Conservation (phyloP, 192 early-diverging fungal genomes). For the Backusella westeae region DNA sequence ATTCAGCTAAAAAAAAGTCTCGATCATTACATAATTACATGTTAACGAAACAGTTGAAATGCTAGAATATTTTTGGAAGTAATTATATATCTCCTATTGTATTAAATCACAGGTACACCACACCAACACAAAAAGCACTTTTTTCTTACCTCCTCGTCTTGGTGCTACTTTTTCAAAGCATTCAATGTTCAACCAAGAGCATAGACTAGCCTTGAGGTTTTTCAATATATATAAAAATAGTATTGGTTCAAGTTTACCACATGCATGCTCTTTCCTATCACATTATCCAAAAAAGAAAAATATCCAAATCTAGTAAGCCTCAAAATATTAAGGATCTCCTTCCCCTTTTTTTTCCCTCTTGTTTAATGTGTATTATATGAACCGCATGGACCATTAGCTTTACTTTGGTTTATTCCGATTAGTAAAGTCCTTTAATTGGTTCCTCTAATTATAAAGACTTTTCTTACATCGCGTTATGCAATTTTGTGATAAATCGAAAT, state of each 20-base stretch:
- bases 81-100: not conserved
- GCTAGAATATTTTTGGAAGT: not conserved
- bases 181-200: not conserved
- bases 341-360: not conserved
- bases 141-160: not conserved
- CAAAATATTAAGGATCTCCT: not conserved
- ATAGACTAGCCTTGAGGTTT: not conserved
- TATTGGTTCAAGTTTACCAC: not conserved
- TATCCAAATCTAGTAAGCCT: not conserved
- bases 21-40: not conserved
- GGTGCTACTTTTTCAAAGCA: not conserved
- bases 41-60: not conserved
- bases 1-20: not conserved
- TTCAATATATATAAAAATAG: not conserved
- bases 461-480: not conserved
- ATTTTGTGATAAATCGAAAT: not conserved
- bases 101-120: not conserved
- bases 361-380: not conserved
- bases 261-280: not conserved
- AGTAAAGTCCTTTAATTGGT: not conserved
- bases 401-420: not conserved
- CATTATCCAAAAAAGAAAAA: conserved; percentile 6
- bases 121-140: not conserved
- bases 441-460: not conserved
- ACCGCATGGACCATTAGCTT: not conserved